Evolutionary conservation across 1,284 basidiomycete species (phyloP).

Genomic region (Ustanciosporium gigantosporum): DNA sequence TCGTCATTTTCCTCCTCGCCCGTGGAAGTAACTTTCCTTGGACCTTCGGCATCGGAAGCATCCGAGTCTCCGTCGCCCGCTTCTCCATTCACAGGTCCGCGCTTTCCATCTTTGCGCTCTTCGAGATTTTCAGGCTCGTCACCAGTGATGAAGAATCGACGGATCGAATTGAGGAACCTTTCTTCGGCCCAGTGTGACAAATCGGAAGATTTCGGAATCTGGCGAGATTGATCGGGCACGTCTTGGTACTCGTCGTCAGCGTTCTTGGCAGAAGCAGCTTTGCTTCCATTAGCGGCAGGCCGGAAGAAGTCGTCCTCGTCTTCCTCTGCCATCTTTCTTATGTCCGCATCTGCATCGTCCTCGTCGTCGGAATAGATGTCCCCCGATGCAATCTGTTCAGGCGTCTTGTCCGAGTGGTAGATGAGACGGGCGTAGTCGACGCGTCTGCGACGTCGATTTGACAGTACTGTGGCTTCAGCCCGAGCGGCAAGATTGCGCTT

Average conservation of each 20-base stretch:
- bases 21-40: too few species aligned
- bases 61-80: constrained; percentile 29
- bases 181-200: constrained; percentile 80
- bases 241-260: constrained; percentile 61
- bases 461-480: constrained; percentile 66
- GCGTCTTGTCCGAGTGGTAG: constrained; percentile 73
- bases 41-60: constrained; percentile 62
- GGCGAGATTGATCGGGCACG: constrained; percentile 75
- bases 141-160: constrained; percentile 88
- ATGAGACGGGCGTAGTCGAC: constrained; percentile 85
- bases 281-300: constrained; percentile 61
- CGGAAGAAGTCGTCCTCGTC: constrained; percentile 74
- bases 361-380: constrained; percentile 33
- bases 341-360: constrained; percentile 24
- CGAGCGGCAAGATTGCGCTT: constrained; percentile 73
- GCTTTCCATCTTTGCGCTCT: constrained; percentile 36
- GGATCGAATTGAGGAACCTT: constrained; percentile 80
- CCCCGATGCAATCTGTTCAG: constrained; percentile 72
- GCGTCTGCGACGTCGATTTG: constrained; percentile 34
- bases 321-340: constrained; percentile 37
- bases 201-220: constrained; percentile 64
- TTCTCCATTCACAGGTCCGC: constrained; percentile 49
- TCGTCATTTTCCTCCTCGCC: constrained; percentile 60
- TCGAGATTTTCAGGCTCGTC: constrained; percentile 48
- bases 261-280: constrained; percentile 59